Base-by-base conservation (phyloP, 1,284 basidiomycete genomes). In the Ceratorhiza oryzae-sativae region DNA sequence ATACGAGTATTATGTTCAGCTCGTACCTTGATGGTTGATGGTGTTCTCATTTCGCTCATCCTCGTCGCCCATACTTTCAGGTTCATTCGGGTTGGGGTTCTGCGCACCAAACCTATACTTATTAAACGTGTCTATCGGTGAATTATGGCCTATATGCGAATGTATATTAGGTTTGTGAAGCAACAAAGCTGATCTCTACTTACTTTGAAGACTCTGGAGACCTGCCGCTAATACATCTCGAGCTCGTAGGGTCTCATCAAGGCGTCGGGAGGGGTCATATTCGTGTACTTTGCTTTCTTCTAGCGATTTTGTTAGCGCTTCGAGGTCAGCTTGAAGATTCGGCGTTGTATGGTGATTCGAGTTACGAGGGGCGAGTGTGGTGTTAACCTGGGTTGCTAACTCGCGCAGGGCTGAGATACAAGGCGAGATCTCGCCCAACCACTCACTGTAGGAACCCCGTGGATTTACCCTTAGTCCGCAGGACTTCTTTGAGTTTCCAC, bases 91-190 rank as follows among this genome's bases (percentile, higher is more conserved):
- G 23, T n/a, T 30, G n/a, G 18, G 30, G 5, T 39, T 41, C 15
- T 41, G 34, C 18, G 39, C 56, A 20, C 56, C 56, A 59, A 59
- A 59, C n/a, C 34, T n/a, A n/a, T 59, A n/a, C 30, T 32, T 39
- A 41, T 59, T 59, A 23, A 59, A 59, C 34, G 36, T n/a, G 8
- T 59, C 18, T 12, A 59, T 59, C 3, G 34, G 56, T 6, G 56
- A 59, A 27, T 42, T 59, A 42, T 39, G n/a, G 5, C 32, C 56
- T 59, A 36, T 34, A 36, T 6, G 30, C 36, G 20, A 36, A 58
- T 39, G 36, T 58, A 58, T n/a, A 15, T 15, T 58, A 58, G 32
- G 36, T 59, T 39, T 13, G 36, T 39, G 36, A 13, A 39, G 34
- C n/a, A 41, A 12, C 10, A 59, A 15, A 20, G 30, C 4, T 5